Percentiles rank a stretch among this genome's conserved stretches.
These are phyloP conservation scores for Zoysia pacifica DNA, from an alignment of 176 grass and related monocot species.

Conservation along the genomic window DNA sequence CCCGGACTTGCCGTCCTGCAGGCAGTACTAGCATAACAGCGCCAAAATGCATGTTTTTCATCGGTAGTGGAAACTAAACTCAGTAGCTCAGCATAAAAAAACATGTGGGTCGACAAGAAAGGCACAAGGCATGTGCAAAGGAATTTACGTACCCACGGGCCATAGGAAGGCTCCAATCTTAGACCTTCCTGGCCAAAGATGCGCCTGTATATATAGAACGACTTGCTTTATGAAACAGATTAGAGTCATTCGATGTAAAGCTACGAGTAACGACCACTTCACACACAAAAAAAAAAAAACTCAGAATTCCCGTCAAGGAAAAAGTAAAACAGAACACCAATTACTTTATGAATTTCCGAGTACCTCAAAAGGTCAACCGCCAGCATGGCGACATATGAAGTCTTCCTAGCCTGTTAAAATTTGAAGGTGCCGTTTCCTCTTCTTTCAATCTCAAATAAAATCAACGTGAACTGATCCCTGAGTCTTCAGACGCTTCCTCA, in stretches of 20 bases:
- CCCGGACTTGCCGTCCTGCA: not conserved
- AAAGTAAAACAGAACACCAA: not conserved
- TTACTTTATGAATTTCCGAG: not conserved
- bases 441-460: not conserved
- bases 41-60: not conserved
- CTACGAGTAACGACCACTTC: not conserved
- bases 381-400: not conserved
- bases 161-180: not conserved
- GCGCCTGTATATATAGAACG: not conserved
- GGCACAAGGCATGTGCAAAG: not conserved
- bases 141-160: not conserved
- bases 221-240: not conserved
- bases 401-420: not conserved
- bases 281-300: too few species aligned
- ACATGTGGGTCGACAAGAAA: not conserved
- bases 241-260: slow-evolving; percentile 10
- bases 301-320: too few species aligned
- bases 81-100: not conserved
- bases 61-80: not conserved
- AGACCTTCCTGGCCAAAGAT: not conserved
- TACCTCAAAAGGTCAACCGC: slow-evolving; percentile 5
- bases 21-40: not conserved
- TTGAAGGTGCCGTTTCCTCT: not conserved
- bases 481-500: not conserved
- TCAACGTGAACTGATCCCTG: not conserved